Evolutionary conservation across 176 grass and related monocot species (phyloP), one percentile per base, ranked within the genome.

Genomic region (Oryza rufipogon): DNA sequence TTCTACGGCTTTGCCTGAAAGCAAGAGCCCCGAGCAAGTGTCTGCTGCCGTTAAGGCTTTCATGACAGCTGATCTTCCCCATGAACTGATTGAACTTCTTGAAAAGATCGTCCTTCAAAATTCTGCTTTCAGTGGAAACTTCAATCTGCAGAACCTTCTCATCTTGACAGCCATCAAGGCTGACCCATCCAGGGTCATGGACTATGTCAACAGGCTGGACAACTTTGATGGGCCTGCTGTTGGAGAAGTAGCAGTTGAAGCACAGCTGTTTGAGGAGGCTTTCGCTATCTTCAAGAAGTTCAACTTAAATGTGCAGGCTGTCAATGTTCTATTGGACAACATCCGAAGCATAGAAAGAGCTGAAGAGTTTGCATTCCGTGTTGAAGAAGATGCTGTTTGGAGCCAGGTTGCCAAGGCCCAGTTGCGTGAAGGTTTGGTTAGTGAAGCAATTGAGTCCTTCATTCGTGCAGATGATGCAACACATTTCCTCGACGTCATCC

Each of bases 221-320:
- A 98, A 98, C 85, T 98, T 98, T 88, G 96, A 95, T 91, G 96
- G 96, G 34, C 96, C 96, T 83, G 96, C 96, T 2, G 96, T 98
- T 56, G 96, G 96, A 87, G 93, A 98, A 75, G 96, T 94, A 63
- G 96, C 96, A 68, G 93, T 99, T 54, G 91, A 99, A 61, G 96
- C 93, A 80, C 91, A 98, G 45, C 71, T 98, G 4, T 95, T 90
- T 71, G 96, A 98, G 83, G 96, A 98, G 80, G 96, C 93, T 48
- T 98, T 98, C 85, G 91, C 95, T 67, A 98, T 98, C 81, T 98
- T 98, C 69, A 98, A 95, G 85, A 98, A 98, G 85, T 98, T 98
- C 46, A 98, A 98, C 85, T 71, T 95, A 85, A 98, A 98, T 80
- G 95, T 98, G 33, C 89, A 93, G 82, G 95, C 95, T 58, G 95